A percentile compares a stretch with the other conserved stretches of the same genome.
Evolutionary conservation across 768 basidiomycete species (phyloP).

Genomic region (Tylopilus subfusipes): DNA sequence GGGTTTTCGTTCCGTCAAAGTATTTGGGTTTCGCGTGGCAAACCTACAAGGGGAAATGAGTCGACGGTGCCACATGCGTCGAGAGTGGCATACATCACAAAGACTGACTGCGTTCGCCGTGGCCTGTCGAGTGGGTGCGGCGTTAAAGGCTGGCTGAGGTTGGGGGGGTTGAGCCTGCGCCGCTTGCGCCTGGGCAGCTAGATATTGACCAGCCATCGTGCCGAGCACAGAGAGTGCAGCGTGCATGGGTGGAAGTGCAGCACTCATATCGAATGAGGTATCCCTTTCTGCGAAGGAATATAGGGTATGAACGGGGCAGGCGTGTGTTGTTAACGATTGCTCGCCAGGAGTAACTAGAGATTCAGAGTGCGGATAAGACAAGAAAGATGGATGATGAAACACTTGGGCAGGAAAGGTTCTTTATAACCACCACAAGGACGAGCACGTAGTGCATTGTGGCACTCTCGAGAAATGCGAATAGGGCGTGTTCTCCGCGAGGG

Average conservation of each 20-base stretch:
- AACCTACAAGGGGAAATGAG: slow-evolving; percentile 33
- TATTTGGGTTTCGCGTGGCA: slow-evolving; percentile 57
- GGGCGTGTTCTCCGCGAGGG: slow-evolving; percentile 33
- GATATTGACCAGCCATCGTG: slow-evolving; percentile 35
- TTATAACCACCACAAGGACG: slow-evolving; percentile 24
- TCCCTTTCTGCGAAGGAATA: slow-evolving; percentile 8
- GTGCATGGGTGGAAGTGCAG: slow-evolving; percentile 34
- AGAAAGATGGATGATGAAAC: slow-evolving; percentile 39
- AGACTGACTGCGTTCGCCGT: slow-evolving; percentile 33
- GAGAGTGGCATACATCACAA: slow-evolving; percentile 46
- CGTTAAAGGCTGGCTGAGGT: slow-evolving; percentile 19
- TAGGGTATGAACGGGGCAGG: slow-evolving; percentile 6
- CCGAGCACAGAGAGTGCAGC: slow-evolving; percentile 35
- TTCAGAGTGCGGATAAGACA: slow-evolving; percentile 37
- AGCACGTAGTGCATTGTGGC: slow-evolving; percentile 9
- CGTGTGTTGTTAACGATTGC: slow-evolving; percentile 10
- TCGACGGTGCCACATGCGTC: slow-evolving; percentile 2
- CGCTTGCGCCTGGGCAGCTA: slow-evolving; percentile 31
- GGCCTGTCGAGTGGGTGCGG: slow-evolving; percentile 14
- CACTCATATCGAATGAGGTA: slow-evolving; percentile 23
- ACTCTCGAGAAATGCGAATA: slow-evolving; percentile 24
- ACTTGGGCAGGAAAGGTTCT: slow-evolving; percentile 10
- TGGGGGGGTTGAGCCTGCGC: slow-evolving; percentile 23
- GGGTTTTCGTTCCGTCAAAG: slow-evolving; percentile 51
- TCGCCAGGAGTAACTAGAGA: slow-evolving; percentile 31